These are phyloP conservation scores for Agroathelia rolfsii DNA, from an alignment of 1,284 basidiomycete genomes.

Conservation along the genomic window DNA sequence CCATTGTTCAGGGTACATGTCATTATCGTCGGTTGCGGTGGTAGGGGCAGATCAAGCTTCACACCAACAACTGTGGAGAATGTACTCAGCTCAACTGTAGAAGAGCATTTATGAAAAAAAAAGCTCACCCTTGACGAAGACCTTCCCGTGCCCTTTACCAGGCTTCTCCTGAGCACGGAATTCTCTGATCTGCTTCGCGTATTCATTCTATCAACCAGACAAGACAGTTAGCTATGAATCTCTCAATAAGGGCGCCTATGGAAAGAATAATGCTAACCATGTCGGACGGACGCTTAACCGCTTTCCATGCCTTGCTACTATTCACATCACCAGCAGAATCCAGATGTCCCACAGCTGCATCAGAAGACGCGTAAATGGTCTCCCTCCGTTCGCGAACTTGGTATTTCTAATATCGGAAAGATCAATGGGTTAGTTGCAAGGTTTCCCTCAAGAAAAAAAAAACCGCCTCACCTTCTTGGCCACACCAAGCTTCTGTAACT, in stretches of 20 bases:
- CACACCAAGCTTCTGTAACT: slow-evolving; percentile 49
- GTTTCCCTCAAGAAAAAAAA: no score
- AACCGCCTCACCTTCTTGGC: slow-evolving; percentile 42
- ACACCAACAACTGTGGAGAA: slow-evolving; percentile 63
- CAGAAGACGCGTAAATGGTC: slow-evolving; percentile 76
- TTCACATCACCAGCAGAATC: slow-evolving; percentile 72
- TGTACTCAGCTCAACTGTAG: slow-evolving; percentile 8
- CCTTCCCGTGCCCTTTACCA: slow-evolving; percentile 80
- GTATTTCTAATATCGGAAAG: slow-evolving; percentile 30
- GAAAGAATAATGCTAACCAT: slow-evolving; percentile 39
- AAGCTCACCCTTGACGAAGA: slow-evolving; percentile 79
- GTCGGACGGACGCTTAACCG: slow-evolving; percentile 82
- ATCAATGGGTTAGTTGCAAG: no score
- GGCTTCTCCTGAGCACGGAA: slow-evolving; percentile 67
- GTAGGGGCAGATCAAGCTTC: slow-evolving; percentile 68
- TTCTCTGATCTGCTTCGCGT: slow-evolving; percentile 79
- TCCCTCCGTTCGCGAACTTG: slow-evolving; percentile 59
- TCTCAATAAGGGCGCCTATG: slow-evolving; percentile 3
- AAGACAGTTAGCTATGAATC: slow-evolving; percentile 5
- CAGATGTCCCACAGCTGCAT: slow-evolving; percentile 59
- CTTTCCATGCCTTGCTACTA: slow-evolving; percentile 78
- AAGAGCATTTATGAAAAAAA: neutral
- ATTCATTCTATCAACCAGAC: slow-evolving; percentile 63
- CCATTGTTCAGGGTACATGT: slow-evolving; percentile 95
- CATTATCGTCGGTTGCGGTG: slow-evolving; percentile 62